Conservation (phyloP, 306 rosid genomes). For the Mimosa bimucronata region DNA sequence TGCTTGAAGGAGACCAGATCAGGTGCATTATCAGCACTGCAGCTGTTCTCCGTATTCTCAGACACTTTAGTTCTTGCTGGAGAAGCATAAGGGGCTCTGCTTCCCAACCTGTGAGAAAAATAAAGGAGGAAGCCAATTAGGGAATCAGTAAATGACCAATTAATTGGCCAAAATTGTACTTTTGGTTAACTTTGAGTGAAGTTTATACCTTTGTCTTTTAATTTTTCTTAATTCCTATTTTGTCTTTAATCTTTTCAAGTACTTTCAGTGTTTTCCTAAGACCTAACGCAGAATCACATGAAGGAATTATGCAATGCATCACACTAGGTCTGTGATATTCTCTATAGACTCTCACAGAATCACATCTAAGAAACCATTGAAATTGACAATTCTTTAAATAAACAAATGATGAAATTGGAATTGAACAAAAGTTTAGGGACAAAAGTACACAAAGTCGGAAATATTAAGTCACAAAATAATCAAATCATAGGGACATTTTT, state of each 20-base stretch:
- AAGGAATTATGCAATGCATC: background rate
- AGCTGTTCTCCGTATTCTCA: conserved; percentile 29
- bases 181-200: background rate
- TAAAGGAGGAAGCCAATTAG: conserved; percentile 14
- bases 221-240: background rate
- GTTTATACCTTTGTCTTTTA: background rate
- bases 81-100: conserved; percentile 57
- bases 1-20: conserved; percentile 37
- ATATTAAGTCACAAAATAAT: background rate
- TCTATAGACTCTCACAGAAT: background rate
- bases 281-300: background rate
- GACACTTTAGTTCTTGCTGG: conserved; percentile 36
- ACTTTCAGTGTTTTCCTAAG: background rate
- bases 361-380: background rate
- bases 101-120: conserved; percentile 53
- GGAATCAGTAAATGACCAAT: background rate
- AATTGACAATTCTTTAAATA: background rate
- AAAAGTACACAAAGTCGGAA: background rate
- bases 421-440: background rate
- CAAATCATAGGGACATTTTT: background rate
- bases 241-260: background rate
- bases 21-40: conserved; percentile 26
- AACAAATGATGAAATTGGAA: background rate
- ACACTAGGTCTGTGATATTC: background rate
- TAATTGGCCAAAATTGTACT: background rate